Evolutionary conservation across 768 basidiomycete species (phyloP), one percentile per base, ranked within the genome.

Genomic region (Hericium coralloides): DNA sequence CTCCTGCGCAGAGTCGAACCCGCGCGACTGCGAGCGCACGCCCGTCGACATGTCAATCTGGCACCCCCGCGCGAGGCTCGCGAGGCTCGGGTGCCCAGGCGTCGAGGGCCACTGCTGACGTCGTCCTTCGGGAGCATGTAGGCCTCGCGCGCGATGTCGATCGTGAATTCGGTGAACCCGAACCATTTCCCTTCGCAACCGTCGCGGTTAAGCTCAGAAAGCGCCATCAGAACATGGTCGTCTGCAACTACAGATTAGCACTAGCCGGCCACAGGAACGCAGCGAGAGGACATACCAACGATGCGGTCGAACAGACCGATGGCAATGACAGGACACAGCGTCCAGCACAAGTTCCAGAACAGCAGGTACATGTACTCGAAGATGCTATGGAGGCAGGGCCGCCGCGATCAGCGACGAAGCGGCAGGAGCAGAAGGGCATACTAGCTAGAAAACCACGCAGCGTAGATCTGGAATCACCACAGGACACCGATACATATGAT

Each of bases 341-440:
- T 90, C 92, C 92, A 99, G 77, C 98, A 93, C 3, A 97, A 89
- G 72, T 99, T 99, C 95, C 95, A 99, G 73, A 95, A 97, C 26
- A 99, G 74, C 37, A 99, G 77, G 66, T 95, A 98, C 14, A 88
- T 92, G 72, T 97, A 97, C 61, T 94, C 90, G 60, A 92, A 91
- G 20, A 86, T 93, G 64, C 83, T 83, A 58, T 2, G 48, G 39
- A 25, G 38, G 55, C n/a, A 70, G 59, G 69, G 61, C 58, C 45
- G 37, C 38, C 8, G 52, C 7, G 22, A 51, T 15, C 18, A 14
- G 22, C 17, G 18, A 49, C 12, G 23, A 14, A 49, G 48, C 12
- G 12, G 45, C 57, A 38, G 39, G 31, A 15, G 10, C n/a, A 53
- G 53, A 18, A 49, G 14, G 4, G 78, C 90, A 71, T 65, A 92